phyloP scores from a whole-genome alignment of 345 rosid species.

The Linum trigynum region DNA sequence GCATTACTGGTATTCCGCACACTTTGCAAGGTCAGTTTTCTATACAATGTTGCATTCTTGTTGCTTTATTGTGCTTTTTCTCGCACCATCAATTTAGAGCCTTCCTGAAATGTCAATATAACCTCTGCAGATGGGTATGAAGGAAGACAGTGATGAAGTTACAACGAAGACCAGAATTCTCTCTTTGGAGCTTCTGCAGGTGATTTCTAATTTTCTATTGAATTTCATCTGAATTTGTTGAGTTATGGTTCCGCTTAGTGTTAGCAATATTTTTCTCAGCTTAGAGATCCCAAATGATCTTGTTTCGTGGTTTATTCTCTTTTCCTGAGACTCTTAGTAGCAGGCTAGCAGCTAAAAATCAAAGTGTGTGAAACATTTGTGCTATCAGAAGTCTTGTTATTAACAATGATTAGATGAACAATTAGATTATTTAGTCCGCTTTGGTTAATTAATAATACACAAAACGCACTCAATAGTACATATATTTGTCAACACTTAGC shows the following conservation, averaged over 20 bases:
- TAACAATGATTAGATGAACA: no score
- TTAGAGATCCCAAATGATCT: background rate
- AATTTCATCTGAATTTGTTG: background rate
- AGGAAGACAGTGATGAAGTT: conserved; percentile 93
- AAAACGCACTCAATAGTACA: no score
- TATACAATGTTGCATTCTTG: conserved; percentile 1
- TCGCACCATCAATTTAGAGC: conserved; percentile 1
- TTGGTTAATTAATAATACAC: no score
- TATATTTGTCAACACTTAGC: background rate
- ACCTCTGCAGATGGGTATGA: conserved; percentile 85
- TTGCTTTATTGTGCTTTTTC: conserved; percentile 16
- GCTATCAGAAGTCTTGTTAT: no score
- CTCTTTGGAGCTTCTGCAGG: conserved; percentile 99
- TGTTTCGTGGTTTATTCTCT: background rate
- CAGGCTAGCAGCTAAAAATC: background rate
- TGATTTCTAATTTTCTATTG: conserved; percentile 24
- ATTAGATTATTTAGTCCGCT: no score
- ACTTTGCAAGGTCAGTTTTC: conserved; percentile 81
- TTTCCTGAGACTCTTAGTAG: background rate
- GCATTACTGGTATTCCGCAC: conserved; percentile 93
- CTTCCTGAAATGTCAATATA: conserved; percentile 15
- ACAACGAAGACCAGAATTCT: conserved; percentile 81
- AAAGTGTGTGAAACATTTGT: background rate
- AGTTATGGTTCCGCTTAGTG: no score
- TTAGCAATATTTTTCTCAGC: background rate